Evolutionary conservation across 306 rosid genomes (phyloP).

Genomic region (Echinosophora koreensis): DNA sequence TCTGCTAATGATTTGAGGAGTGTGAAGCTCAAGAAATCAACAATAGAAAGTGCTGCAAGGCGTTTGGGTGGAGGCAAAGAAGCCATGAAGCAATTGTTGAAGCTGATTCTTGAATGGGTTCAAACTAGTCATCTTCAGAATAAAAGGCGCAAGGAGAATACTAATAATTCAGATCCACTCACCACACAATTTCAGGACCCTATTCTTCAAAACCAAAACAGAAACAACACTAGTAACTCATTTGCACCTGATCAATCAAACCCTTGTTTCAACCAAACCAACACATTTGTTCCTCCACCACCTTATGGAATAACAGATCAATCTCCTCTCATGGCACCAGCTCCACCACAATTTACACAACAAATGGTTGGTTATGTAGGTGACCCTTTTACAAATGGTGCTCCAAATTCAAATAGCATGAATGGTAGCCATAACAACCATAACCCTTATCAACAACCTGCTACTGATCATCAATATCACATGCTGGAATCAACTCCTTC

Average conservation of each 20-base stretch:
- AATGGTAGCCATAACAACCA: neutral
- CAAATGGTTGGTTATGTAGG: slow-evolving; percentile 61
- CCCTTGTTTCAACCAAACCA: slow-evolving; percentile 41
- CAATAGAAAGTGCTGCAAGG: slow-evolving; percentile 82
- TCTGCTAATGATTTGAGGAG: slow-evolving; percentile 89
- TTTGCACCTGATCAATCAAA: slow-evolving; percentile 46
- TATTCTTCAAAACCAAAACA: slow-evolving; percentile 51
- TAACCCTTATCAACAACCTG: slow-evolving; percentile 50
- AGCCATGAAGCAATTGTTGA: slow-evolving; percentile 89
- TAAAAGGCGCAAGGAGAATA: slow-evolving; percentile 51
- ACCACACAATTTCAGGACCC: slow-evolving; percentile 49
- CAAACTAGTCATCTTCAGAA: slow-evolving; percentile 85
- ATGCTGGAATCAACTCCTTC: slow-evolving; percentile 65
- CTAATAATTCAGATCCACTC: slow-evolving; percentile 14
- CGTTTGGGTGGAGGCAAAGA: slow-evolving; percentile 94
- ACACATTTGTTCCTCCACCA: slow-evolving; percentile 40
- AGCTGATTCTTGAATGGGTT: slow-evolving; percentile 96
- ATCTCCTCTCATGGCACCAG: slow-evolving; percentile 38
- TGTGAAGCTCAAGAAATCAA: slow-evolving; percentile 81
- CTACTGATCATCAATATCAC: slow-evolving; percentile 47
- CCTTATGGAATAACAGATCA: slow-evolving; percentile 51
- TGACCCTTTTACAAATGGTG: slow-evolving; percentile 52
- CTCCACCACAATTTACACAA: slow-evolving; percentile 45
- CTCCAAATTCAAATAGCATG: slow-evolving; percentile 15
- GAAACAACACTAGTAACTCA: slow-evolving; percentile 41